Evolutionary conservation across 805 yeast genomes (phyloP).

Genomic region (Ogataea trehaloabstinens): DNA sequence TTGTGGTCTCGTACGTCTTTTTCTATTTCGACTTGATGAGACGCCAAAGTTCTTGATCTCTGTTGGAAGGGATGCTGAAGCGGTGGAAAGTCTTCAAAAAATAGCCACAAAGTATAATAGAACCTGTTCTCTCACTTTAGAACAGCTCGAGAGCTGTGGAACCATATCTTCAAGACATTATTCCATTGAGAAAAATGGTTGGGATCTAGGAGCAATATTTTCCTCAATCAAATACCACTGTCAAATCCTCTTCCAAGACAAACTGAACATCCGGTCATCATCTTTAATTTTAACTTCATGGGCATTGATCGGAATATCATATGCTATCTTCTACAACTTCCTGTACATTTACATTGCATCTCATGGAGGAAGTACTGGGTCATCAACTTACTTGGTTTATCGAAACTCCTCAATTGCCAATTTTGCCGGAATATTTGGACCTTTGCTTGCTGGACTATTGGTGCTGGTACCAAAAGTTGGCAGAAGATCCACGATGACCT

Average conservation of each 20-base stretch:
- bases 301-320: conserved; percentile 51
- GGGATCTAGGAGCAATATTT: conserved; percentile 14
- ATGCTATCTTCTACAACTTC: conserved; percentile 48
- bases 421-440: conserved; percentile 42
- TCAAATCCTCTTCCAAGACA: conserved; percentile 42
- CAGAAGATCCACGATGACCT: conserved; percentile 48
- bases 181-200: conserved; percentile 6
- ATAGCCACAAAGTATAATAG: conserved; percentile 43
- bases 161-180: conserved; percentile 11
- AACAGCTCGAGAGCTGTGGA: conserved; percentile 41
- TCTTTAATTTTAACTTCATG: conserved; percentile 44
- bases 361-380: conserved; percentile 43
- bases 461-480: conserved; percentile 35
- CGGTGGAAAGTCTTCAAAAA: conserved; percentile 37
- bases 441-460: conserved; percentile 42
- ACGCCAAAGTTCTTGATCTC: conserved; percentile 21
- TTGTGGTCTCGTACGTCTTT: conserved; percentile 43
- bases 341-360: conserved; percentile 45
- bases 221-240: conserved; percentile 33
- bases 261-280: conserved; percentile 37
- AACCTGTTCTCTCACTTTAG: conserved; percentile 37
- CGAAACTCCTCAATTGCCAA: conserved; percentile 44
- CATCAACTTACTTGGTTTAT: conserved; percentile 35
- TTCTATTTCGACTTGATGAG: conserved; percentile 42
- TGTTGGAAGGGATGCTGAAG: conserved; percentile 45